phyloP scores from a whole-genome alignment of 179 eudicot species.

The Heliamphora pulchella region DNA sequence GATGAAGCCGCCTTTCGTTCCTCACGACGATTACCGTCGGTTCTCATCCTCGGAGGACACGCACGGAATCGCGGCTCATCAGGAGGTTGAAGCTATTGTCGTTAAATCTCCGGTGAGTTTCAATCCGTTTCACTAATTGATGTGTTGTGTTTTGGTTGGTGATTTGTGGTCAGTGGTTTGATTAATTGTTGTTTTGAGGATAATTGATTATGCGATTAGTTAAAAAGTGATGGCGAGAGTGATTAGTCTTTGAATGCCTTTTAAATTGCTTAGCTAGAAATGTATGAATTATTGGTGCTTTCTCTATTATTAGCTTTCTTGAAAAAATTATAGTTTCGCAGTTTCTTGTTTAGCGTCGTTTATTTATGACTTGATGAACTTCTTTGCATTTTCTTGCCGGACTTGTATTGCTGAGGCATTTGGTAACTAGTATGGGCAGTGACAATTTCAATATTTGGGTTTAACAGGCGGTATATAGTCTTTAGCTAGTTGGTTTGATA shows the following conservation, averaged over 20 bases:
- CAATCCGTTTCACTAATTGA: neutral
- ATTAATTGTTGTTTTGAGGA: slow-evolving; percentile 10
- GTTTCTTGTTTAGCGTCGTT: neutral
- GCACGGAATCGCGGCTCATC: slow-evolving; percentile 18
- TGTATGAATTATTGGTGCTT: neutral
- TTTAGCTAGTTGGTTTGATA: neutral
- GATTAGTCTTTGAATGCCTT: neutral
- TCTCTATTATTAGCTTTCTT: neutral
- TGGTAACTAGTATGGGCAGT: no score
- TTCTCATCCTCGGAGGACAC: slow-evolving; percentile 30
- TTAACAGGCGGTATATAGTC: neutral
- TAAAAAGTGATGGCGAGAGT: neutral
- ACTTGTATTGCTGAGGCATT: no score
- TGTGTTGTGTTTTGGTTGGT: neutral
- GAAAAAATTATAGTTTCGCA: neutral
- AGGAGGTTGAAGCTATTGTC: slow-evolving; percentile 38
- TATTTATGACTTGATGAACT: neutral
- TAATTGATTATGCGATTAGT: neutral
- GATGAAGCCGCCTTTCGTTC: slow-evolving; percentile 59
- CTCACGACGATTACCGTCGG: slow-evolving; percentile 53
- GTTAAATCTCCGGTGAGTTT: slow-evolving; percentile 61
- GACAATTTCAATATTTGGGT: neutral
- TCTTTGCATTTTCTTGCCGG: neutral
- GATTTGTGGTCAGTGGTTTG: neutral
- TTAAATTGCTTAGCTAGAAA: neutral